Conservation (phyloP, 2,329 filamentous ascomycete genomes). For the Calonectria hawksworthii region DNA sequence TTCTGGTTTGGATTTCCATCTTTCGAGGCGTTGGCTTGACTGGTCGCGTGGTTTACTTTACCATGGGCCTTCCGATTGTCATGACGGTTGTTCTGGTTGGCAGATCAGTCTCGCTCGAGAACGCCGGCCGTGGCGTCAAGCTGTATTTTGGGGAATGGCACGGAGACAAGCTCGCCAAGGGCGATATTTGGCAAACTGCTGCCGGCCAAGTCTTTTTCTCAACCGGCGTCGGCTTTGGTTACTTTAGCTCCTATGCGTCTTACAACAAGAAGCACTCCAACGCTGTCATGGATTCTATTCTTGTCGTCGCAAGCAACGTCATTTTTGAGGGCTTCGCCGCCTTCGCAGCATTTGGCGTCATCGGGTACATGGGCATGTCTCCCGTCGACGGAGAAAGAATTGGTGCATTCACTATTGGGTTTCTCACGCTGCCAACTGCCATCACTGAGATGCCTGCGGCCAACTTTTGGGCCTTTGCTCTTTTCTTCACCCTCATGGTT, state of each 20-base stretch:
- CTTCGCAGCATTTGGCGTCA: slow-evolving; percentile 67
- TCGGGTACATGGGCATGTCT: slow-evolving; percentile 60
- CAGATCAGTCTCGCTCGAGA: slow-evolving; percentile 65
- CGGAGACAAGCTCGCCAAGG: slow-evolving; percentile 62
- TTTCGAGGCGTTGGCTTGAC: slow-evolving; percentile 71
- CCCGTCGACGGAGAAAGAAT: slow-evolving; percentile 57
- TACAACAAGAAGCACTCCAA: slow-evolving; percentile 72
- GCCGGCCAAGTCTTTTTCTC: slow-evolving; percentile 73
- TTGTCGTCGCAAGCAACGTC: slow-evolving; percentile 69
- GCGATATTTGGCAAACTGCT: slow-evolving; percentile 71
- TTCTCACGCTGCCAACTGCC: slow-evolving; percentile 69
- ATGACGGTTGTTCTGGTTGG: slow-evolving; percentile 70
- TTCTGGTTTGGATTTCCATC: slow-evolving; percentile 71
- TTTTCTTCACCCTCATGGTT: slow-evolving; percentile 71
- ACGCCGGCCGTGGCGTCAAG: slow-evolving; percentile 65
- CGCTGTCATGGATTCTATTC: slow-evolving; percentile 70
- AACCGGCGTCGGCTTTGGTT: slow-evolving; percentile 70
- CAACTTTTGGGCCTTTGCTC: slow-evolving; percentile 70
- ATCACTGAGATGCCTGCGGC: slow-evolving; percentile 69
- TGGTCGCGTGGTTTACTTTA: slow-evolving; percentile 72
- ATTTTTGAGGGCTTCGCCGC: slow-evolving; percentile 68
- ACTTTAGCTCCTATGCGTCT: slow-evolving; percentile 70
- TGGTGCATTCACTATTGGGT: slow-evolving; percentile 70
- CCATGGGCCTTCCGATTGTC: slow-evolving; percentile 72
- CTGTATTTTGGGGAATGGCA: slow-evolving; percentile 63